Evolutionary conservation across 192 early-diverging fungal species (phyloP).

Genomic region (Linnemannia elongata): DNA sequence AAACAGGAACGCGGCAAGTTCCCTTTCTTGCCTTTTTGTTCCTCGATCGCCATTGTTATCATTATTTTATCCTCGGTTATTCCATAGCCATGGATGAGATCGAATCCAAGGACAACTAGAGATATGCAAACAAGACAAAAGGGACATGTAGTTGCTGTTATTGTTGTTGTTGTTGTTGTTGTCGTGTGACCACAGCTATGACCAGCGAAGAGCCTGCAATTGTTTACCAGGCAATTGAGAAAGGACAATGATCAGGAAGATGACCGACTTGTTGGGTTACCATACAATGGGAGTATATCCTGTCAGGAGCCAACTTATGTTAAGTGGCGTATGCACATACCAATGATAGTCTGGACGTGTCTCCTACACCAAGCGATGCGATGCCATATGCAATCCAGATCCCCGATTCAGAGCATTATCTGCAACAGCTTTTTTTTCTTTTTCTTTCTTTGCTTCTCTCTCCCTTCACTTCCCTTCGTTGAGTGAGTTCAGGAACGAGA

Average conservation of each 20-base stretch:
- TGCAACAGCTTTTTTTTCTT: background rate
- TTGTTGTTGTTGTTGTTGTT: no score
- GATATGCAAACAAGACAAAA: background rate
- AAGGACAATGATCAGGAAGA: background rate
- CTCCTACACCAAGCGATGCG: no score
- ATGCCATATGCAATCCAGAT: background rate
- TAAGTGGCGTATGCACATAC: no score
- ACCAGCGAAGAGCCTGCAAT: background rate
- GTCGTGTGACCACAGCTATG: no score
- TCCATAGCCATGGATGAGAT: no score
- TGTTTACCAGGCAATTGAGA: background rate
- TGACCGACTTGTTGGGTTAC: background rate
- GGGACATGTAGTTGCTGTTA: no score
- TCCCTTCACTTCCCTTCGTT: background rate
- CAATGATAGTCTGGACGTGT: no score
- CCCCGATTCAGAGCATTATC: background rate
- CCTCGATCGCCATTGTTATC: background rate
- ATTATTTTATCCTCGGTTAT: background rate
- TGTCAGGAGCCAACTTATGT: no score
- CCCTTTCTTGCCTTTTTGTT: background rate
- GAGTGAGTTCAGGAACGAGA: background rate
- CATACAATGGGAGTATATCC: no score
- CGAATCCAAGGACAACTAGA: slow-evolving; percentile 1
- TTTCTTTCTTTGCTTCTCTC: background rate
- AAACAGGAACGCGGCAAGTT: background rate